Conservation (phyloP, 192 early-diverging fungal species). For the Dissophora globulifera region DNA sequence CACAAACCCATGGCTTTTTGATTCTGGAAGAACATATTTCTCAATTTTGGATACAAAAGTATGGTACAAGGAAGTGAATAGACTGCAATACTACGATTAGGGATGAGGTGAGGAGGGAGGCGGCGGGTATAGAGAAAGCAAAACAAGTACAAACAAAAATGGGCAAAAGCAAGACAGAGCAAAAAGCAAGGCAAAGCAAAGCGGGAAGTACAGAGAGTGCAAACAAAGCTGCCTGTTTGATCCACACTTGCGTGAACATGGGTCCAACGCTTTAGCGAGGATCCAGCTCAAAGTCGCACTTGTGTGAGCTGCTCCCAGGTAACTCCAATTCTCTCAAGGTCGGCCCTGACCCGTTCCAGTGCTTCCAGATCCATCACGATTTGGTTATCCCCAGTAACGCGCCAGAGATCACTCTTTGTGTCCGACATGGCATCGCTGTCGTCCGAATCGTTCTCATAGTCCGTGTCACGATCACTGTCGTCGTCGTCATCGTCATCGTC, state of each 20-base stretch:
- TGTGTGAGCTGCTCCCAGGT: slow-evolving; percentile 11
- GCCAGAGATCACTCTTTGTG: not conserved
- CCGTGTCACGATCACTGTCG: not conserved
- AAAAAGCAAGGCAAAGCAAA: too few relatives aligned
- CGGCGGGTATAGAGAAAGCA: too few relatives aligned
- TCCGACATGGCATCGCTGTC: too few relatives aligned
- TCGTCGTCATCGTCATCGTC: slow-evolving; percentile 13
- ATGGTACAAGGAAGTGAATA: not conserved
- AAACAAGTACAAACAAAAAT: too few relatives aligned
- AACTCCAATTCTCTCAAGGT: not conserved
- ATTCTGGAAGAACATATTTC: too few relatives aligned
- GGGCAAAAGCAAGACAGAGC: too few relatives aligned
- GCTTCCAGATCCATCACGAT: slow-evolving; percentile 6
- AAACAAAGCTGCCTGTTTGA: not conserved
- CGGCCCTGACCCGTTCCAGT: slow-evolving; percentile 2
- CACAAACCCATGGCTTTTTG: not conserved
- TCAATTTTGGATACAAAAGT: not conserved
- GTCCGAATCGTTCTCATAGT: not conserved
- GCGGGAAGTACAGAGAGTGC: too few relatives aligned
- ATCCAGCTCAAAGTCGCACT: not conserved
- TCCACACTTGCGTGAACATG: too few relatives aligned
- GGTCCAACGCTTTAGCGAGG: too few relatives aligned
- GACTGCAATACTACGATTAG: too few relatives aligned
- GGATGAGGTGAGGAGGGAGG: too few relatives aligned
- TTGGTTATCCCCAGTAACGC: not conserved